Base-by-base conservation (phyloP, 208 protist species). In the Leptomonas seymouri region DNA sequence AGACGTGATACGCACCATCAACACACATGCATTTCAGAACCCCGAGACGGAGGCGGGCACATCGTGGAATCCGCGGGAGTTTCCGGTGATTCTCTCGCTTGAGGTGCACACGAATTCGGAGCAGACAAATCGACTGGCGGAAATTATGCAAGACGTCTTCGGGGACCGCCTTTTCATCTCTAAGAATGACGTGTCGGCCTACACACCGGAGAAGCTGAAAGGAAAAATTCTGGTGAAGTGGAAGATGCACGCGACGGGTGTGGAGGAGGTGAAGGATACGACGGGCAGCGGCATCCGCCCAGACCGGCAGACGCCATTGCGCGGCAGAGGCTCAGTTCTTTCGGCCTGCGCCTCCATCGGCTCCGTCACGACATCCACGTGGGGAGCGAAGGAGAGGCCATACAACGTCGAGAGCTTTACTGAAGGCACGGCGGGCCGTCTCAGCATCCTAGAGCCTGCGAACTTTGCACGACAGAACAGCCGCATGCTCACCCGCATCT, bases 401-500 rank as follows among this genome's bases (percentile, higher is more conserved):
- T 81, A 78, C 65, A 81, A 84, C 58, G 84, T 90, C 44, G 78
- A 90, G 67, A 90, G 84, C 58, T 87, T 81, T 48, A 67, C 68
- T 25, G 88, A 93, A 51, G 55, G 51, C 30, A 78, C 82, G 54
- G 54, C 83, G 5, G 30, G 51, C 3, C 62, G 51, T 9, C 61
- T 90, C 6, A 34, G 48, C 30, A 25, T 28, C 11, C 39, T 57
- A 21, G 42, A 81, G 28, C 36, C 69, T 11, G 15, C 61, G 14
- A 48, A 80, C 31, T 80, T 92, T n/a, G 45, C 48, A 25, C 36
- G 48, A 25, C 86, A 86, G 66, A 98, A 93, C 71, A 78, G 71
- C 23, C 65, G 71, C 16, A 89, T 85, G 45, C 70, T 99, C 20
- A 75, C 81, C 30, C 93, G 97, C 54, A 84, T 94, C 41, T 99